phyloP scores from a whole-genome alignment of 768 basidiomycete species.

The Guyanaporus albipodus region DNA sequence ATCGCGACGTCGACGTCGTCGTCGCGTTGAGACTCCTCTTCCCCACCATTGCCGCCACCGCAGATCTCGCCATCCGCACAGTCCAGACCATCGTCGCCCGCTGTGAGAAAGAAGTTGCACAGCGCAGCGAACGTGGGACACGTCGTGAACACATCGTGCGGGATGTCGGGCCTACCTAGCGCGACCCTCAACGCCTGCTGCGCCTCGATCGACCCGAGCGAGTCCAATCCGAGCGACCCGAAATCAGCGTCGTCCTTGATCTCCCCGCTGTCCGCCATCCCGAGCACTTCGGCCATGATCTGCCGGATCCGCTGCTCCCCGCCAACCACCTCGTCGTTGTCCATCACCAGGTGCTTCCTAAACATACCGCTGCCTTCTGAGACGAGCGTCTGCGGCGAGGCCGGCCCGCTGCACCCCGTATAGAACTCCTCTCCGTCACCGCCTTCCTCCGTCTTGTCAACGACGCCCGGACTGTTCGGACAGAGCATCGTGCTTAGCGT shows the following conservation, averaged over 20 bases:
- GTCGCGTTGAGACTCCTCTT: too few species aligned
- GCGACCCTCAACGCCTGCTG: constrained; percentile 43
- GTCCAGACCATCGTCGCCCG: neutral
- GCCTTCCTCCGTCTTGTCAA: constrained; percentile 12
- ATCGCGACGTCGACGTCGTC: too few species aligned
- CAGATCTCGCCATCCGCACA: neutral
- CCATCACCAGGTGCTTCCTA: neutral
- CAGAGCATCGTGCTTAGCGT: constrained; percentile 17
- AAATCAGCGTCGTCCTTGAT: constrained; percentile 47
- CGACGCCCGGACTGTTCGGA: neutral
- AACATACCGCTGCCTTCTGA: constrained; percentile 22
- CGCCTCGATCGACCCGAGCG: constrained; percentile 60
- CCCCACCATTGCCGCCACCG: too few species aligned
- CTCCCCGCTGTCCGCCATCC: constrained; percentile 25
- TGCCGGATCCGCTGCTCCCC: constrained; percentile 34
- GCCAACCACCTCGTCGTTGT: neutral
- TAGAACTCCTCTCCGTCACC: constrained; percentile 2
- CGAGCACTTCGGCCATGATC: constrained; percentile 45
- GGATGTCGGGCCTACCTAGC: constrained; percentile 40
- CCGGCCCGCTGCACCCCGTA: constrained; percentile 16
- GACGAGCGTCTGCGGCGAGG: constrained; percentile 41
- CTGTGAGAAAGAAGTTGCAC: constrained; percentile 15
- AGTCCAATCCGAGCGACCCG: constrained; percentile 55
- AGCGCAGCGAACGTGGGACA: constrained; percentile 36
- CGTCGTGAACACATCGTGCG: constrained; percentile 40